Percentiles rank a stretch among this genome's conserved stretches.
Conservation (phyloP, 768 basidiomycete species). For the Serendipita sp. region DNA sequence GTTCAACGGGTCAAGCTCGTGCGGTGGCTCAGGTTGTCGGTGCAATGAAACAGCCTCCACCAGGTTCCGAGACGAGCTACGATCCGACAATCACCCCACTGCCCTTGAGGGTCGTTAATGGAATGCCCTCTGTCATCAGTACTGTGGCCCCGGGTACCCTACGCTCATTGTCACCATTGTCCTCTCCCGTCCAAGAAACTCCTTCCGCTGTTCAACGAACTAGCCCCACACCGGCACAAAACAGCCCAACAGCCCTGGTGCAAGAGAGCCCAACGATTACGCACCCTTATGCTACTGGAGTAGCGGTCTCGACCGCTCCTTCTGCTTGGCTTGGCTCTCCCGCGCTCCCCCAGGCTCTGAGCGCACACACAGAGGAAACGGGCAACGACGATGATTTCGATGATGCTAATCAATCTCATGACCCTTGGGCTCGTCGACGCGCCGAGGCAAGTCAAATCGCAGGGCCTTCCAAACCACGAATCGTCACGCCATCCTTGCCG, state of each 20-base stretch:
- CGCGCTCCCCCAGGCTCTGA: background rate
- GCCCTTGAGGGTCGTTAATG: conserved; percentile 66
- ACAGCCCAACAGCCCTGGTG: too few species aligned
- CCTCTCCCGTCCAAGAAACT: conserved; percentile 44
- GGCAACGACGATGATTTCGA: conserved; percentile 15
- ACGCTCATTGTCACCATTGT: conserved; percentile 37
- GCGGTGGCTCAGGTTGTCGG: conserved; percentile 66
- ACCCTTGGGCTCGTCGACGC: conserved; percentile 15
- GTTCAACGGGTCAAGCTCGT: conserved; percentile 46
- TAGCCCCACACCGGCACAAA: background rate
- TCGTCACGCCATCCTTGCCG: conserved; percentile 71
- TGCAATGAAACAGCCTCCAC: conserved; percentile 41
- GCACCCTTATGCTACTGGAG: background rate
- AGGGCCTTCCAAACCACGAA: conserved; percentile 26
- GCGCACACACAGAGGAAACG: background rate
- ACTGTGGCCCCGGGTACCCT: conserved; percentile 16
- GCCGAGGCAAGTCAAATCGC: conserved; percentile 7
- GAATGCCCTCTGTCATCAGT: conserved; percentile 50
- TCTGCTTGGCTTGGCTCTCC: background rate
- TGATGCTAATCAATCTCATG: conserved; percentile 9
- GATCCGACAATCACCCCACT: conserved; percentile 23
- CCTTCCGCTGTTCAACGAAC: conserved; percentile 21
- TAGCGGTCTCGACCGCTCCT: background rate
- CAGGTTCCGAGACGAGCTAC: conserved; percentile 19
- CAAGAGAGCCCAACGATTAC: background rate